Conservation (phyloP, 2,329 filamentous ascomycete species). For the Lachnellula subtilissima region DNA sequence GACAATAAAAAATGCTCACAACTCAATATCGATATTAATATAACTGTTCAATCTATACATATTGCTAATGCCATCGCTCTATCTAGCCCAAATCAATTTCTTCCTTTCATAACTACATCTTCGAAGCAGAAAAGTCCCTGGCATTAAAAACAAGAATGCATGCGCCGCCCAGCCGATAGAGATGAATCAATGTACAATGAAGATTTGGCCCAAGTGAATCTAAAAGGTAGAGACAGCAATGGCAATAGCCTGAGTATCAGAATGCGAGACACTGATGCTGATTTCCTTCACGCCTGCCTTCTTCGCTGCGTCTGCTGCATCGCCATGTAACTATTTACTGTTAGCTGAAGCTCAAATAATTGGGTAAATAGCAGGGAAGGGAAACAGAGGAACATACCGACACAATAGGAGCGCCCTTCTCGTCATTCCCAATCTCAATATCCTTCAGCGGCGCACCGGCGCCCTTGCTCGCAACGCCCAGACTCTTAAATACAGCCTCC, state of each 20-base stretch:
- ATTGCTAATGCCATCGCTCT: too few species aligned
- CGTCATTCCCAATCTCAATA: constrained; percentile 83
- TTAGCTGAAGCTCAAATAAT: constrained; percentile 10
- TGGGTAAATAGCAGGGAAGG: not conserved
- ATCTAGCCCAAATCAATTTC: too few species aligned
- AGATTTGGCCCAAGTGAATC: not conserved
- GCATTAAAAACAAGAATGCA: too few species aligned
- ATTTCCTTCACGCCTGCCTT: constrained; percentile 83
- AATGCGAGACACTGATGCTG: constrained; percentile 93
- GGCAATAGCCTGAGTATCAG: constrained; percentile 87
- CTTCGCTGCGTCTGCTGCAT: constrained; percentile 77
- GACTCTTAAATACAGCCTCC: constrained; percentile 96
- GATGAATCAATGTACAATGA: constrained; percentile 2
- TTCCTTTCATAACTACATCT: too few species aligned
- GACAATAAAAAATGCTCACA: too few species aligned
- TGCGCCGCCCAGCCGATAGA: not conserved
- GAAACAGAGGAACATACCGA: constrained; percentile 55
- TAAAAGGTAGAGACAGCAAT: constrained; percentile 83
- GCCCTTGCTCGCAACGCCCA: constrained; percentile 81
- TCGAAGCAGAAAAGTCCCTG: too few species aligned
- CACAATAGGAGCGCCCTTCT: constrained; percentile 77
- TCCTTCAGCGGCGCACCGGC: constrained; percentile 87
- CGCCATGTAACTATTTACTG: constrained; percentile 68
- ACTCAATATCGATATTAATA: too few species aligned
- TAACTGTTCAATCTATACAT: too few species aligned